A percentile compares a stretch with the other conserved stretches of the same genome.
These are phyloP conservation scores for Pholiota conissans DNA, from an alignment of 768 basidiomycete species.

Conservation along the genomic window DNA sequence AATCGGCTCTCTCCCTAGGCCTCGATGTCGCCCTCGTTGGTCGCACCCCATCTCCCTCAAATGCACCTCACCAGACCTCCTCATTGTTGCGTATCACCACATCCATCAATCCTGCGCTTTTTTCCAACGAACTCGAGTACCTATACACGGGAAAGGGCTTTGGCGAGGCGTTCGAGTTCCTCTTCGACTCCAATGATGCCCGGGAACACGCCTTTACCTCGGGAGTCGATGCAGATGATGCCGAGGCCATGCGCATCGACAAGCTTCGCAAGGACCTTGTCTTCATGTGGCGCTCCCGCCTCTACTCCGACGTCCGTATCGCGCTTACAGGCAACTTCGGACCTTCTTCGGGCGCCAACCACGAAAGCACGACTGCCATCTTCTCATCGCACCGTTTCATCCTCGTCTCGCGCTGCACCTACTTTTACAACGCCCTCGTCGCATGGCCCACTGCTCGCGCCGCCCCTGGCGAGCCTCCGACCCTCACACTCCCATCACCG, in stretches of 20 bases:
- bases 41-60: constrained; percentile 45
- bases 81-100: constrained; percentile 63
- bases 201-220: constrained; percentile 36
- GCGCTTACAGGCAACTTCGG: constrained; percentile 72
- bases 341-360: constrained; percentile 32
- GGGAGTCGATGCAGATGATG: constrained; percentile 19
- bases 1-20: constrained; percentile 62
- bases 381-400: constrained; percentile 95
- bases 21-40: constrained; percentile 41
- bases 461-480: constrained; percentile 43
- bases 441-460: constrained; percentile 47
- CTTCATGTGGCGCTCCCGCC: constrained; percentile 94
- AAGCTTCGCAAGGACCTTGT: constrained; percentile 92
- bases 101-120: constrained; percentile 74
- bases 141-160: constrained; percentile 92
- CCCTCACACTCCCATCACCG: constrained; percentile 79
- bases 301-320: constrained; percentile 91
- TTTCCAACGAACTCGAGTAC: constrained; percentile 90
- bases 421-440: constrained; percentile 82
- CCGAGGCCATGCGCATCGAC: constrained; percentile 60
- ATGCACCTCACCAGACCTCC: constrained; percentile 23
- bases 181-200: constrained; percentile 70
- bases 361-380: constrained; percentile 73
- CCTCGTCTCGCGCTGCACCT: constrained; percentile 84
- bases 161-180: constrained; percentile 84